Evolutionary conservation across 2,329 filamentous ascomycete species (phyloP).

Genomic region (Rutstroemia sp.): DNA sequence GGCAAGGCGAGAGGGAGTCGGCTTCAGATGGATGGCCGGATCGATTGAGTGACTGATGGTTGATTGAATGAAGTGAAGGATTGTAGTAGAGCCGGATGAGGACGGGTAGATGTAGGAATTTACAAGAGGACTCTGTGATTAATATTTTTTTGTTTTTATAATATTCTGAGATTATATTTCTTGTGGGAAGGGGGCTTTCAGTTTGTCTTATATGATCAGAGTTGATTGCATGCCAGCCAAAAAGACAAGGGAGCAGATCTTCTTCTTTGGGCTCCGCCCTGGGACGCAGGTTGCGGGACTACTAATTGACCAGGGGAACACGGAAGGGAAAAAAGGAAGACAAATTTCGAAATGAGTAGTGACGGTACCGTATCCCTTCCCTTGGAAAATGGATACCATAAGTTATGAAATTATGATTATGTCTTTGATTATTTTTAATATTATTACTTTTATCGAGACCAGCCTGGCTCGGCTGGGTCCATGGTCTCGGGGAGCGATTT

Average conservation of each 20-base stretch:
- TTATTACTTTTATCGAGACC: background rate
- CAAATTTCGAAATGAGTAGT: constrained; percentile 25
- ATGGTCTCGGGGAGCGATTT: constrained; percentile 1
- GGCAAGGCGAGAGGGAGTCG: background rate
- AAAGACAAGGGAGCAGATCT: constrained; percentile 21
- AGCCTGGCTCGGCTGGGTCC: background rate
- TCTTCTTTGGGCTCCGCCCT: constrained; percentile 15
- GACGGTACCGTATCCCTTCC: constrained; percentile 4
- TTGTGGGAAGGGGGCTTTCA: constrained; percentile 21
- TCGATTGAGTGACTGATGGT: background rate
- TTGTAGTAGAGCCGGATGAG: constrained; percentile 1
- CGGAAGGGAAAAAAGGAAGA: constrained; percentile 20
- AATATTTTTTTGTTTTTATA: constrained; percentile 11
- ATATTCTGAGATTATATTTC: background rate
- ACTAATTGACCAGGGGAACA: constrained; percentile 23
- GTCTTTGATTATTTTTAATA: background rate
- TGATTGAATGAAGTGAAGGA: background rate
- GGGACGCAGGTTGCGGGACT: constrained; percentile 17
- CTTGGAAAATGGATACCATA: constrained; percentile 5
- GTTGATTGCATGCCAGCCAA: constrained; percentile 23
- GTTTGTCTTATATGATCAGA: constrained; percentile 26
- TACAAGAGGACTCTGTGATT: constrained; percentile 11
- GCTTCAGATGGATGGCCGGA: background rate
- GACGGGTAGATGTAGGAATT: constrained; percentile 11
- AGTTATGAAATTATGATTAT: constrained; percentile 9